Evolutionary conservation across 768 basidiomycete species (phyloP).

Genomic region (Peribolospora kevripleyi): DNA sequence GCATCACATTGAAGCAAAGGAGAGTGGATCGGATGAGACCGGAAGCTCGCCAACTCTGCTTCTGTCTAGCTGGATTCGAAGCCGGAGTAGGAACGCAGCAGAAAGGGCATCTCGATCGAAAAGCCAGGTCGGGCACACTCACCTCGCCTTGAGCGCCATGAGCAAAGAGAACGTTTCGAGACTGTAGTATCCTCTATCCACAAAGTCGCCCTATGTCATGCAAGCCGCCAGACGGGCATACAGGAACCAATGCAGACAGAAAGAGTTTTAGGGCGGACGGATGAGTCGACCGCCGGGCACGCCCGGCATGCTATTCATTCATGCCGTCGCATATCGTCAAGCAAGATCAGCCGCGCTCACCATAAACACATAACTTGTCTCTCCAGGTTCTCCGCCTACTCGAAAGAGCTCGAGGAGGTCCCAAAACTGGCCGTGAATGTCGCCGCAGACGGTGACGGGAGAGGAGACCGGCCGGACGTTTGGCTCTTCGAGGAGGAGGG

Average conservation of each 20-base stretch:
- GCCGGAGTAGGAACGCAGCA: too few relatives aligned
- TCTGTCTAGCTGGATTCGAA: too few relatives aligned
- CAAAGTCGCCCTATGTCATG: slow-evolving; percentile 61
- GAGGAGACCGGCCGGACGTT: slow-evolving; percentile 24
- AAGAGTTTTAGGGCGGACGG: too few relatives aligned
- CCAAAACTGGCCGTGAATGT: slow-evolving; percentile 27
- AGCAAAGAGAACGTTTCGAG: slow-evolving; percentile 80
- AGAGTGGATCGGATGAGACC: background rate
- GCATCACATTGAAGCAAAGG: background rate
- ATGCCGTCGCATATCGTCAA: too few relatives aligned
- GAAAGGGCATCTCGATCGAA: too few relatives aligned
- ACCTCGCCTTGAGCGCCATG: slow-evolving; percentile 73
- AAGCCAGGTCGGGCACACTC: slow-evolving; percentile 5
- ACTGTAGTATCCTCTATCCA: slow-evolving; percentile 87
- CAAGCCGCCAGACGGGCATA: background rate
- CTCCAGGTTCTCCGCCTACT: slow-evolving; percentile 18
- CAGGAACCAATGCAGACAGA: background rate
- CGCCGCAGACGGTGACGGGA: slow-evolving; percentile 26
- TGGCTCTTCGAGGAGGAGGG: slow-evolving; percentile 23
- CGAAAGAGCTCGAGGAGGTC: slow-evolving; percentile 22
- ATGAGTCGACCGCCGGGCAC: too few relatives aligned
- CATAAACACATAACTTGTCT: slow-evolving; percentile 21
- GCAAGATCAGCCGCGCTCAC: background rate
- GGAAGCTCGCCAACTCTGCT: background rate
- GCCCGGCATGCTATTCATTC: too few relatives aligned